Base-by-base conservation (phyloP, 495 filamentous ascomycete species). In the Glonium stellatum region DNA sequence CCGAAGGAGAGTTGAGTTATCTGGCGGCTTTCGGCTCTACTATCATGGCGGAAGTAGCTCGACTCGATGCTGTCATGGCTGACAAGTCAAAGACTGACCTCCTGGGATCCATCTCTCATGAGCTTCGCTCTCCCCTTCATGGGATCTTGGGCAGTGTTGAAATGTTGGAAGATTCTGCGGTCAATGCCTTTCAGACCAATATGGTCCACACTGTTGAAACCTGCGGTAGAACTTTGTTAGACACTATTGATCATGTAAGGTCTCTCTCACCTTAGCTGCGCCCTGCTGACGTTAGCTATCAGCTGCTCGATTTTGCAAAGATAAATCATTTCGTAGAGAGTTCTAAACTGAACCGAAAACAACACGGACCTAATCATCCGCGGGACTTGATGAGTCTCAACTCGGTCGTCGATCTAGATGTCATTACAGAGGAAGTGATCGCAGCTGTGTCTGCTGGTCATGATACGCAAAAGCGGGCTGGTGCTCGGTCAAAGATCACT, bases 1-100 rank as follows among this genome's bases (percentile, higher is more conserved):
- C 74, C 9, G 0, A 50, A 50, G 76, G 76, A 4, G 77, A 79
- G 57, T 57, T 79, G 25, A 75, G 73, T 25, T 60, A 53, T 35
- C 35, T 54, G 10, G 21, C 35, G 2, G 48, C 58, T 13, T 60
- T 60, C 51, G 27, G 58, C 6, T 58, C 57, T 22, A 39, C 15
- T 34, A 46, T 60, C 2, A 60, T 60, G 58, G 39, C 48, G 2
- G 58, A 60, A 36, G 25, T 55, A 34, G 19, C 35, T 1, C 21
- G 58, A 13, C 23, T 54, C 2, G 51, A 35, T 15, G 50, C 58
- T 27, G 15, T 35, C 18, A 77, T 75, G 21, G 11, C 13, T 31
- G 50, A 55, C 39, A 23, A 39, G n/a, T 15, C 19, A 19, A 60
- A 60, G 37, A 47, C 49, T 12, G 34, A 57, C 27, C 51, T 60